Base-by-base conservation (phyloP, 805 yeast species). In the Wickerhamiella shivajii region DNA sequence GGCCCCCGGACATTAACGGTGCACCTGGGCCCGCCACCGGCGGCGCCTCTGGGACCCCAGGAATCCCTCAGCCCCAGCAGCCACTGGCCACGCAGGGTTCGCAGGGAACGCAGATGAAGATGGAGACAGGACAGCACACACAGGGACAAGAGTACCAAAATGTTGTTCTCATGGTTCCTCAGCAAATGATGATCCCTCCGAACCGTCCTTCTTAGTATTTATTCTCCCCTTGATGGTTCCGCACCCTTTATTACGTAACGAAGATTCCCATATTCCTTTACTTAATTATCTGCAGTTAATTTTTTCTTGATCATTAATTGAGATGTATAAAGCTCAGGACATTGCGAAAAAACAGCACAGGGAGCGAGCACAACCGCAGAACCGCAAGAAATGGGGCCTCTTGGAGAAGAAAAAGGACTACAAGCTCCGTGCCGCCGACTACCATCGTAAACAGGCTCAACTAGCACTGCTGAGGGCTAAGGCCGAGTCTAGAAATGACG, bases 271-370 rank as follows among this genome's bases (percentile, higher is more conserved):
- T n/a, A n/a, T n/a, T n/a, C n/a, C n/a, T n/a, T n/a, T n/a, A n/a
- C n/a, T n/a, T n/a, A n/a, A n/a, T n/a, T n/a, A n/a, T 27, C 18
- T 8, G 12, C 18, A 7, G 8, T 27, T 8, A 27, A 11, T 12
- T 25, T 15, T n/a, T 10, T 14, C 15, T 15, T 16, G 5, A 15
- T 9, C 8, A 5, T 11, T 11, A 16, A 21, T 11, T 11, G n/a
- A 15, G 12, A 47, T 48, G 51, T 47, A 45, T 35, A 47, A 44
- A 20, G 44, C 50, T 2, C 96, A 85, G 54, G 79, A 83, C 50
- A 75, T 87, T 8, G 96, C 87, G 56, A 90, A 92, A 63, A 90
- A 83, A 51, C 97, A 90, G 62, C 98, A 90, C 51, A 64, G 84
- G 38, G 98, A 90, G 61, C 71, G 98, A 49, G 69, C 94, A 5